phyloP scores from a whole-genome alignment of 179 eudicot species.

The Beta lomatogona region DNA sequence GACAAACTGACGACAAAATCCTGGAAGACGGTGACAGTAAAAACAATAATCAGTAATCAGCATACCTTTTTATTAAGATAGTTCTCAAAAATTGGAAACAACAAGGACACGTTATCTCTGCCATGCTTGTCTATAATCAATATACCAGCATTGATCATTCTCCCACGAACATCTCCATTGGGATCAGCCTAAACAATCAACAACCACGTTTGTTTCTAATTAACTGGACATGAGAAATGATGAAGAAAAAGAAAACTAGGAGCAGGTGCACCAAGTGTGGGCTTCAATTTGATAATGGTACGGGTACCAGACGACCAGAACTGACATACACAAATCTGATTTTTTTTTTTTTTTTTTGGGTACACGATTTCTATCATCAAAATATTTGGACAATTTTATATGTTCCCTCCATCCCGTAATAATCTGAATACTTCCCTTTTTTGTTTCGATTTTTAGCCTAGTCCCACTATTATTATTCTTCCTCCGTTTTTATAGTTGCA shows the following conservation, averaged over 20 bases:
- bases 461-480: too few relatives aligned
- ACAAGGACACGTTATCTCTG: constrained; percentile 76
- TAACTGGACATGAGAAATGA: not conserved
- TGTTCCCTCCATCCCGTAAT: too few relatives aligned
- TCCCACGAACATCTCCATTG: constrained; percentile 91
- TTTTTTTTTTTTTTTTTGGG: not conserved
- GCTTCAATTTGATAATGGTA: not conserved
- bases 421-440: too few relatives aligned
- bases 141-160: constrained; percentile 99
- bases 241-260: not conserved
- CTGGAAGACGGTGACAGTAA: not conserved
- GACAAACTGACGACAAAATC: not conserved
- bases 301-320: not conserved
- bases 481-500: too few relatives aligned
- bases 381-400: not conserved
- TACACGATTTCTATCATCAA: not conserved
- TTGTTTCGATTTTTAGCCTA: too few relatives aligned
- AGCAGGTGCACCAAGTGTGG: not conserved
- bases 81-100: constrained; percentile 97
- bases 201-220: not conserved
- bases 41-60: not conserved
- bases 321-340: too few relatives aligned
- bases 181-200: constrained; percentile 77
- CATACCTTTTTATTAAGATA: constrained; percentile 91
- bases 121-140: constrained; percentile 96